Evolutionary conservation across 805 yeast species (phyloP), one percentile per base, ranked within the genome.

Genomic region (Candida vartiovaarae): DNA sequence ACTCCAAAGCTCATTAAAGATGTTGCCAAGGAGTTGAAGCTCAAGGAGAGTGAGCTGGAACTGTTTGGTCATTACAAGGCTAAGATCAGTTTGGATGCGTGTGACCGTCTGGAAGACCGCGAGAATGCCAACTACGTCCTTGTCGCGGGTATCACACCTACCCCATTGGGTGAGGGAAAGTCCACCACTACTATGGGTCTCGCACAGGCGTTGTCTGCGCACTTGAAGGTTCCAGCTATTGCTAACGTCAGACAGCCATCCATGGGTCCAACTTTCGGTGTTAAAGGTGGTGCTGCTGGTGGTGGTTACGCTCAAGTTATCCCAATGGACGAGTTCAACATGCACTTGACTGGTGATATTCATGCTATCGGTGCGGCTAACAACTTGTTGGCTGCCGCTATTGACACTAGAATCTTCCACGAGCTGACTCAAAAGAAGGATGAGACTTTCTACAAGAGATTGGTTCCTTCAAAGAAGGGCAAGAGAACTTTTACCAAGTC

Each of bases 201-300:
- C 53, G 86, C 84, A 15, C 91, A 84, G 65, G 89, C 90, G 11
- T 66, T 84, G 48, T 85, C 89, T 50, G 89, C 89, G 33, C 89
- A 82, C 57, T 68, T 84, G 62, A 71, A 76, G 41, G 71, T 76
- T 53, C 78, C 82, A 46, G 82, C 82, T 10, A 74, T 84, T 59
- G 93, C 91, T 51, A 84, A 83, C 60, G 93, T 84, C 41, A 77
- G 93, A 71, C 93, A 84, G 62, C 93, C 93, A 26, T 81, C 89
- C 7, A 82, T 84, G 90, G 93, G 93, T 44, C 93, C 93, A 51
- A 84, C 93, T 20, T 84, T 84, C 57, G 93, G 93, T 67, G 82
- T 84, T 53, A 84, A 84, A 63, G 93, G 93, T 65, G 93, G 93
- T 67, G 93, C 93, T 53, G 93, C 93, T 6, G 93, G 93, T 62